Percentiles rank a stretch among this genome's conserved stretches.
phyloP scores from a whole-genome alignment of 441 rosid genomes.

The Kokia cookei region DNA sequence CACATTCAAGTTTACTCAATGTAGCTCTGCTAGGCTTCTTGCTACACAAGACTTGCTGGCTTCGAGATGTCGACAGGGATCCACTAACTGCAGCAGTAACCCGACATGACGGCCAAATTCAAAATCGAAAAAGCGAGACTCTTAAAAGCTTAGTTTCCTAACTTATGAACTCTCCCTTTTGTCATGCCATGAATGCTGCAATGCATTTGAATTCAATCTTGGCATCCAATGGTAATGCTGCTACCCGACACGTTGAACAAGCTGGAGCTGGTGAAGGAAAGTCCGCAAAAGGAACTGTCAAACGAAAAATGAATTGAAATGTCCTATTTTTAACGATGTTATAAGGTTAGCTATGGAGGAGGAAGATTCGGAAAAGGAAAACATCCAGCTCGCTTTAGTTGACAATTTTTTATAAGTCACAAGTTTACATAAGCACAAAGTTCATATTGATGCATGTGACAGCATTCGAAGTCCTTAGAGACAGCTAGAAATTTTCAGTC shows the following conservation, averaged over 20 bases:
- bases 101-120: neutral
- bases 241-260: conserved; percentile 86
- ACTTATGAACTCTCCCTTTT: neutral
- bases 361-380: neutral
- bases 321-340: neutral
- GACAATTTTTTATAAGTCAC: neutral
- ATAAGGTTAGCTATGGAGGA: neutral
- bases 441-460: no score
- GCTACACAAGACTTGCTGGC: neutral
- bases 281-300: conserved; percentile 44
- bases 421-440: no score
- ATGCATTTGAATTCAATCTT: conserved; percentile 92
- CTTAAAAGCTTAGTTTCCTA: neutral
- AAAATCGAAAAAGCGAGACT: neutral
- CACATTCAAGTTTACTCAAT: neutral
- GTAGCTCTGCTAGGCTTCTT: neutral
- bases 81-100: neutral
- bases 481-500: no score
- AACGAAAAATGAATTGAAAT: neutral
- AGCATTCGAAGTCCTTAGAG: neutral
- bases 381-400: neutral
- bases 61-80: neutral
- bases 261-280: conserved; percentile 85
- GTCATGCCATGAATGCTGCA: conserved; percentile 43
- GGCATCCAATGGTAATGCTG: conserved; percentile 83